Base-by-base conservation (phyloP, 768 basidiomycete species). In the Tylopilus cervinicoccineus region DNA sequence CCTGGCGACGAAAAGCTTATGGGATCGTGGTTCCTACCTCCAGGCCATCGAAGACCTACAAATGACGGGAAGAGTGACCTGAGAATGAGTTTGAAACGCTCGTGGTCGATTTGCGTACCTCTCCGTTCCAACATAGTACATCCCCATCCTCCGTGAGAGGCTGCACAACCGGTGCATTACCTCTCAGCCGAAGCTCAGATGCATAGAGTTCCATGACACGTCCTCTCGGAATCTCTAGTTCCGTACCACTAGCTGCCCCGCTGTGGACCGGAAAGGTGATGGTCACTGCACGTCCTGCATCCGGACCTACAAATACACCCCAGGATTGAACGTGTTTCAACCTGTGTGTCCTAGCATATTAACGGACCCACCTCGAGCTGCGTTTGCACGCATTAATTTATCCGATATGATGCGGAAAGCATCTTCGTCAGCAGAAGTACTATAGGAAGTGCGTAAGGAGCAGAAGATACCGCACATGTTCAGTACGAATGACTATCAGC, bases 61-160 rank as follows among this genome's bases (percentile, higher is more conserved):
- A 36, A 40, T 27, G 32, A 41, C 16, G 5, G n/a, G 10, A 31
- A 43, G 36, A 34, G 43, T 29, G 10, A 32, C 32, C 32, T 17
- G 3, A n/a, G n/a, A 17, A 33, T 43, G 34, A 23, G 10, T 14
- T 38, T 11, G n/a, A 42, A 28, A 28, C 8, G 20, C 17, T 48
- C 26, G 17, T 8, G 19, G 28, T 8, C 5, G n/a, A 38, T 43
- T 20, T 14, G 67, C 67, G 38, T 38, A 84, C 88, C 72, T 93
- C 88, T 51, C 92, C 91, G 59, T 91, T 92, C 86, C 87, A 93
- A 59, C 88, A 91, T 23, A 93, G 66, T 4, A 88, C 60, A 59
- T 84, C 75, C 7, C 77, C 80, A 13, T 70, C 72, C 28, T 66
- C 54, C 13, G 67, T 58, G 61, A 92, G 88, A 23, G 92, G 92